Percentiles rank a stretch among this genome's conserved stretches.
phyloP scores from a whole-genome alignment of 306 rosid species.

The Cucurbita ficifolia region DNA sequence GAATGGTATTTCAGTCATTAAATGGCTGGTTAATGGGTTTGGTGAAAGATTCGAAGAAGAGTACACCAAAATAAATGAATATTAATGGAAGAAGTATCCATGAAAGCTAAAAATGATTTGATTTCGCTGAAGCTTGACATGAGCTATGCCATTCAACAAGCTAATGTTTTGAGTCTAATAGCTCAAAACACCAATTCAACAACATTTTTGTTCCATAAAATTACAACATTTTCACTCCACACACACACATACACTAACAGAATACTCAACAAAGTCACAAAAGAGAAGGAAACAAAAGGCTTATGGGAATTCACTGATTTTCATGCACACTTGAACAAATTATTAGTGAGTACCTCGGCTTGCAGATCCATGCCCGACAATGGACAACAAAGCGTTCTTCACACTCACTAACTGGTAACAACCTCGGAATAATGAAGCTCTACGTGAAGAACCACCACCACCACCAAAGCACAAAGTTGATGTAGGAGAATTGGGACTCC shows the following conservation, averaged over 20 bases:
- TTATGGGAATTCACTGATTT: not conserved
- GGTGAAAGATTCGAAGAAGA: no score
- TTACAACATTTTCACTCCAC: slow-evolving; percentile 2
- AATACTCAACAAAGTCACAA: not conserved
- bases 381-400: slow-evolving; percentile 10
- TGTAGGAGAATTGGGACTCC: not conserved
- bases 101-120: not conserved
- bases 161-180: not conserved
- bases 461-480: slow-evolving; percentile 5
- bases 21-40: no score
- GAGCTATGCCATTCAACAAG: slow-evolving; percentile 1
- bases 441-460: not conserved
- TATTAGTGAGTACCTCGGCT: not conserved
- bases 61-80: no score
- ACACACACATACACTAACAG: not conserved
- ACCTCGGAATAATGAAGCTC: not conserved
- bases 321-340: not conserved
- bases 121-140: not conserved
- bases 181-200: not conserved
- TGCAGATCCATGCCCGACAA: slow-evolving; percentile 9
- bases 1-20: no score
- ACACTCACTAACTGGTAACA: slow-evolving; percentile 4
- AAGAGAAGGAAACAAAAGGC: not conserved
- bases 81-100: not conserved
- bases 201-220: not conserved